Percentiles rank a stretch among this genome's conserved stretches.
These are phyloP conservation scores for Colletotrichum australisinense DNA, from an alignment of 2,329 filamentous ascomycete species.

Conservation along the genomic window DNA sequence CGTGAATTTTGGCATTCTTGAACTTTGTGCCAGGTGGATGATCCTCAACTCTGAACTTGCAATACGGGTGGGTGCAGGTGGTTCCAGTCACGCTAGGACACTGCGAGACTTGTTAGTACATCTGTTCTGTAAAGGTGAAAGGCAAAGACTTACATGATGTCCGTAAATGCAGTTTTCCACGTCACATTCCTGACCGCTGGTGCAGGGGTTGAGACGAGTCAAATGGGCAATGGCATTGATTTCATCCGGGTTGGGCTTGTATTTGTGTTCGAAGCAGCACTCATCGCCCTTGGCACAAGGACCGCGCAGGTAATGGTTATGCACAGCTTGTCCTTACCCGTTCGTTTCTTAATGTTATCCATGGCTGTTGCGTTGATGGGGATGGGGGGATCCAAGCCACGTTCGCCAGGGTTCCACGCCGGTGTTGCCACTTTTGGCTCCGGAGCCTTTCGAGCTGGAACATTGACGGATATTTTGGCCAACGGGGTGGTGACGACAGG, in stretches of 20 bases:
- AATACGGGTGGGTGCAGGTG: constrained; percentile 64
- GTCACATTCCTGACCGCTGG: constrained; percentile 67
- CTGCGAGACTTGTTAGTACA: constrained; percentile 44
- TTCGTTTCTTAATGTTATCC: constrained; percentile 67
- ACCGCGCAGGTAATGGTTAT: constrained; percentile 70
- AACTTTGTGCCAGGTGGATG: constrained; percentile 70
- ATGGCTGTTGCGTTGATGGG: constrained; percentile 56
- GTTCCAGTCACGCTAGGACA: constrained; percentile 65
- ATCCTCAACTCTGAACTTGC: constrained; percentile 63
- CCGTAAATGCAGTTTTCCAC: constrained; percentile 71
- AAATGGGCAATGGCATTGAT: constrained; percentile 66
- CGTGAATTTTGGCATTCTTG: constrained; percentile 48
- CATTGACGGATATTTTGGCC: constrained; percentile 44
- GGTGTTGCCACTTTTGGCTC: constrained; percentile 42
- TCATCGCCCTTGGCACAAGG: constrained; percentile 65
- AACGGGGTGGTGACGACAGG: constrained; percentile 57
- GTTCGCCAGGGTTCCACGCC: constrained; percentile 64
- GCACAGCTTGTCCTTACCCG: constrained; percentile 67
- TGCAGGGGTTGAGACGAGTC: constrained; percentile 68
- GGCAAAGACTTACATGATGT: constrained; percentile 62
- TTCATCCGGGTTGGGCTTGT: constrained; percentile 65
- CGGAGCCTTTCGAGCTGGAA: constrained; percentile 9
- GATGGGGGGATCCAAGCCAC: constrained; percentile 67
- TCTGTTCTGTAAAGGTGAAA: not conserved
- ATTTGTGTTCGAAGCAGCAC: constrained; percentile 68